phyloP scores from a whole-genome alignment of 2,329 filamentous ascomycete genomes.

The Ophiostoma sp. region DNA sequence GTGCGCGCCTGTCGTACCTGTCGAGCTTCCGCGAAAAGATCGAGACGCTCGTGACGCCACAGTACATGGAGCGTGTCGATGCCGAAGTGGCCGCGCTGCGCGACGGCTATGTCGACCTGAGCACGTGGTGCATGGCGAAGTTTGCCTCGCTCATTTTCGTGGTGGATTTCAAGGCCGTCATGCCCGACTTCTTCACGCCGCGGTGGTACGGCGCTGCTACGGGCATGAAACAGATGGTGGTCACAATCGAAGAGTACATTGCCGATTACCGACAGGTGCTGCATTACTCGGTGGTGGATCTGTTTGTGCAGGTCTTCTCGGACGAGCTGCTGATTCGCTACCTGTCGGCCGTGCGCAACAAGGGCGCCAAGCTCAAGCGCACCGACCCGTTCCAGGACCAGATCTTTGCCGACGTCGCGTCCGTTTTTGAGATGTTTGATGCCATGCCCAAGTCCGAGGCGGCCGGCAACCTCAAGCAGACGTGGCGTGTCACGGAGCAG shows the following conservation, averaged over 20 bases:
- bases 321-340: slow-evolving; percentile 88
- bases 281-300: slow-evolving; percentile 80
- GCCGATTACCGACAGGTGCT: slow-evolving; percentile 78
- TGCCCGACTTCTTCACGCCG: slow-evolving; percentile 84
- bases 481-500: slow-evolving; percentile 84
- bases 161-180: slow-evolving; percentile 78
- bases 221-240: slow-evolving; percentile 88
- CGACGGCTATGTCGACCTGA: slow-evolving; percentile 91
- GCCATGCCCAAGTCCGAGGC: slow-evolving; percentile 62
- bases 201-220: slow-evolving; percentile 76
- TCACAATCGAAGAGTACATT: slow-evolving; percentile 93
- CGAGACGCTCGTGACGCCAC: slow-evolving; percentile 70
- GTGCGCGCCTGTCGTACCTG: slow-evolving; percentile 66
- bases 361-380: slow-evolving; percentile 80
- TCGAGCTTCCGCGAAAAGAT: slow-evolving; percentile 81
- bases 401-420: slow-evolving; percentile 86
- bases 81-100: slow-evolving; percentile 69
- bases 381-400: slow-evolving; percentile 86
- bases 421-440: slow-evolving; percentile 85
- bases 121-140: slow-evolving; percentile 82
- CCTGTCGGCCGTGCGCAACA: slow-evolving; percentile 78
- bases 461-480: slow-evolving; percentile 71
- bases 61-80: slow-evolving; percentile 70
- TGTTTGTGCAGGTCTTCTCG: slow-evolving; percentile 87
- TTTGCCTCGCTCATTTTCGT: slow-evolving; percentile 85